These are phyloP conservation scores for Collybia nuda DNA, from an alignment of 768 basidiomycete genomes.

Conservation along the genomic window DNA sequence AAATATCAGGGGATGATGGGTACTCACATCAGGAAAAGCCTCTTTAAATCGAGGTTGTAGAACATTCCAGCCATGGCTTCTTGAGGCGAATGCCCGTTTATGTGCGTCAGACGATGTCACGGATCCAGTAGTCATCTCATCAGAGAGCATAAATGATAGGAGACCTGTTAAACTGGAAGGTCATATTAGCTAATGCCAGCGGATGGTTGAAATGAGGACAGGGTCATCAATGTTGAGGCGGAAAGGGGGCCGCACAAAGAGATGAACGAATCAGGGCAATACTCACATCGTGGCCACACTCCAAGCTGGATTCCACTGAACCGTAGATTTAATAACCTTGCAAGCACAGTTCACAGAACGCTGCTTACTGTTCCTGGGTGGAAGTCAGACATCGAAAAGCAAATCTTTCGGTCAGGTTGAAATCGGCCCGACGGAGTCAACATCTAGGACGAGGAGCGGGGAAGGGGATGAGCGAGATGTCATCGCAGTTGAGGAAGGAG, in stretches of 20 bases:
- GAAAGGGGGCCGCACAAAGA: conserved; percentile 3
- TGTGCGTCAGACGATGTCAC: conserved; percentile 78
- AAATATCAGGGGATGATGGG: neutral
- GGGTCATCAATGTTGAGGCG: conserved; percentile 8
- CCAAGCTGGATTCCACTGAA: conserved; percentile 94
- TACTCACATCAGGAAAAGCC: conserved; percentile 84
- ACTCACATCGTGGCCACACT: conserved; percentile 91
- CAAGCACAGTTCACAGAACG: neutral
- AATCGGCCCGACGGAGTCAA: conserved; percentile 89
- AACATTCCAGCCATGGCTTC: conserved; percentile 88
- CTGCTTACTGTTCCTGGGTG: conserved; percentile 81
- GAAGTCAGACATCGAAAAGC: conserved; percentile 97
- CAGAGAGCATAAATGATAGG: conserved; percentile 91
- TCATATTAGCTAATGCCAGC: neutral
- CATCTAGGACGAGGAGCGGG: conserved; percentile 52
- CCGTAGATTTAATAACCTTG: neutral
- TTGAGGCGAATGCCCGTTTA: conserved; percentile 72
- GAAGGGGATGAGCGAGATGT: conserved; percentile 9
- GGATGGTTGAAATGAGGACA: neutral
- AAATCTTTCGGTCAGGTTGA: conserved; percentile 92
- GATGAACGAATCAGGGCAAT: conserved; percentile 5
- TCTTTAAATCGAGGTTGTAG: conserved; percentile 79
- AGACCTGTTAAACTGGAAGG: conserved; percentile 80
- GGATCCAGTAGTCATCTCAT: conserved; percentile 96
- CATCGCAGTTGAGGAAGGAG: neutral